Conservation (phyloP, 148 eudicot species). For the Agrostemma githago region DNA sequence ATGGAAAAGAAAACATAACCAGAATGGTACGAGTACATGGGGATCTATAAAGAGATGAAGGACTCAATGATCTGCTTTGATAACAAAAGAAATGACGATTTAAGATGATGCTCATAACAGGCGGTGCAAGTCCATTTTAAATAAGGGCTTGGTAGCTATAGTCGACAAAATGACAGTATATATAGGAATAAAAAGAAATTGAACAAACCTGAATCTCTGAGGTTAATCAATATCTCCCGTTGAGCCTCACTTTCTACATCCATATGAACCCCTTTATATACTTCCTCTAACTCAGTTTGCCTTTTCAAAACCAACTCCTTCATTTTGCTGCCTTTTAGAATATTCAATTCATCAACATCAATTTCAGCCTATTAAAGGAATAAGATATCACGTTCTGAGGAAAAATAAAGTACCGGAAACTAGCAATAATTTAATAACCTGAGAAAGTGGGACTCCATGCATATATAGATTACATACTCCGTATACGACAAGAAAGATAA, state of each 20-base stretch:
- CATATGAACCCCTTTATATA: constrained; percentile 64
- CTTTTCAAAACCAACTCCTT: constrained; percentile 67
- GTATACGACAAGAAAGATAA: constrained; percentile 6
- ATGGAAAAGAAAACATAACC: no score
- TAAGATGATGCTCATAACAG: no score
- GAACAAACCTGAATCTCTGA: constrained; percentile 65
- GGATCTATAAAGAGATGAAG: not conserved
- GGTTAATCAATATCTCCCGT: constrained; percentile 47
- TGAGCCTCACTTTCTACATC: constrained; percentile 58
- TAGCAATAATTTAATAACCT: not conserved
- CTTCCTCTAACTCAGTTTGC: constrained; percentile 70
- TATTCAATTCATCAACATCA: constrained; percentile 65
- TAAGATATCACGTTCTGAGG: constrained; percentile 3
- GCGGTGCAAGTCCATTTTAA: no score
- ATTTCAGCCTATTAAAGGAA: constrained; percentile 44
- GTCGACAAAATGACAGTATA: not conserved
- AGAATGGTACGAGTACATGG: no score
- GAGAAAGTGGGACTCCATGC: constrained; percentile 18
- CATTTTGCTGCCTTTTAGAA: constrained; percentile 64
- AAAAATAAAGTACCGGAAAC: not conserved
- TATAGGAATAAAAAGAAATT: not conserved
- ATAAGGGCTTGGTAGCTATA: no score
- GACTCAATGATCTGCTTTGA: not conserved
- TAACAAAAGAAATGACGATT: not conserved
- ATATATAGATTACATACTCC: no score